Conservation (phyloP, 2,329 filamentous ascomycete genomes). For the Massarina eburnea region DNA sequence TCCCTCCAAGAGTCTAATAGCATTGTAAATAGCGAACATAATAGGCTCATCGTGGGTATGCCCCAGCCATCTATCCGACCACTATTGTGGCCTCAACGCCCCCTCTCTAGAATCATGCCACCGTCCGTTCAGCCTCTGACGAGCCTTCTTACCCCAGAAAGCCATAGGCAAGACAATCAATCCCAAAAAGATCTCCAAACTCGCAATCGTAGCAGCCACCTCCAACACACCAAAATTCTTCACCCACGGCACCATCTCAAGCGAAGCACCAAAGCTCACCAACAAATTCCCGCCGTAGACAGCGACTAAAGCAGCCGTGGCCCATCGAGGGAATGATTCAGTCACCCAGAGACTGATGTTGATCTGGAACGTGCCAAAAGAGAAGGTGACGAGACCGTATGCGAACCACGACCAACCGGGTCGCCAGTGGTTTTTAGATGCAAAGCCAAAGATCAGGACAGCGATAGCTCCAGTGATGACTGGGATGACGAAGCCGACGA, state of each 20-base stretch:
- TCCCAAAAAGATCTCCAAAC: constrained; percentile 36
- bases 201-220: constrained; percentile 37
- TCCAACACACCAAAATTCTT: constrained; percentile 25
- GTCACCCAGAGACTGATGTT: constrained; percentile 33
- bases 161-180: constrained; percentile 27
- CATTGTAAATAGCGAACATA: too few species aligned
- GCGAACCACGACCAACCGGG: constrained; percentile 21
- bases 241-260: constrained; percentile 27
- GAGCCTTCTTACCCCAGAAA: constrained; percentile 31
- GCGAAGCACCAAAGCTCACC: constrained; percentile 23
- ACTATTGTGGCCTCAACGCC: constrained; percentile 26
- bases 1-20: too few species aligned
- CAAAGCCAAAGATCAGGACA: constrained; percentile 27
- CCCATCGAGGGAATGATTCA: constrained; percentile 36
- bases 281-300: constrained; percentile 26
- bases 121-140: constrained; percentile 29
- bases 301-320: constrained; percentile 29
- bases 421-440: constrained; percentile 17
- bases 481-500: constrained; percentile 29
- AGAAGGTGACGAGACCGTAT: constrained; percentile 32
- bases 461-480: constrained; percentile 23
- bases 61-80: neutral
- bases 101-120: constrained; percentile 29
- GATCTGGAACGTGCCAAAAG: constrained; percentile 22
- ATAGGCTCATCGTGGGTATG: too few species aligned